These are phyloP conservation scores for Trichoderma hamatum DNA, from an alignment of 2,329 filamentous ascomycete genomes.

Conservation along the genomic window DNA sequence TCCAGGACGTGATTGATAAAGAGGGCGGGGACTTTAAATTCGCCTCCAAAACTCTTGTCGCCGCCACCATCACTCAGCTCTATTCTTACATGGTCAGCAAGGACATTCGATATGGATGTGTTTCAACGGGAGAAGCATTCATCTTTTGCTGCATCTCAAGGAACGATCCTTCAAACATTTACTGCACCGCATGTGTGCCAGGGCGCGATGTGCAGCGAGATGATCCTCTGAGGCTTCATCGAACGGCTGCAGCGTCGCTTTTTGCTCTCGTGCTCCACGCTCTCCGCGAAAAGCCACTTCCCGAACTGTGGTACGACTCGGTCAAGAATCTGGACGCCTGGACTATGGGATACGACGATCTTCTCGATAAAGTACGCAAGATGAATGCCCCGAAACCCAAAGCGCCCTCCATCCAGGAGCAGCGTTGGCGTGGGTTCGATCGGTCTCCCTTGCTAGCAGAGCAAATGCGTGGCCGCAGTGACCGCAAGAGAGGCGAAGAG, in stretches of 20 bases:
- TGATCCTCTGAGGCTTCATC: slow-evolving; percentile 40
- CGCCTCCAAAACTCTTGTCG: slow-evolving; percentile 36
- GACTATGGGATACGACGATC: slow-evolving; percentile 41
- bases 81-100: slow-evolving; percentile 47
- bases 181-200: slow-evolving; percentile 40
- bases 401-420: slow-evolving; percentile 34
- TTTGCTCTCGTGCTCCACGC: slow-evolving; percentile 45
- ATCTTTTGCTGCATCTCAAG: slow-evolving; percentile 42
- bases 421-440: slow-evolving; percentile 37
- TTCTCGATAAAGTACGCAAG: slow-evolving; percentile 35
- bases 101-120: slow-evolving; percentile 41
- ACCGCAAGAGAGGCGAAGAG: not conserved
- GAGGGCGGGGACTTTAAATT: slow-evolving; percentile 38
- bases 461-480: not conserved
- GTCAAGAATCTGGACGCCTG: slow-evolving; percentile 38
- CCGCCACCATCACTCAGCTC: slow-evolving; percentile 45
- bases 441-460: not conserved
- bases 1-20: slow-evolving; percentile 40
- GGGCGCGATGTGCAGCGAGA: slow-evolving; percentile 40
- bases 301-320: slow-evolving; percentile 38
- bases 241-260: slow-evolving; percentile 44
- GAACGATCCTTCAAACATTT: slow-evolving; percentile 39
- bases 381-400: slow-evolving; percentile 31
- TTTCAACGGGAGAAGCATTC: slow-evolving; percentile 40
- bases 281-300: slow-evolving; percentile 35